phyloP scores from a whole-genome alignment of 140 eudicot species.

The Artemisia princeps region DNA sequence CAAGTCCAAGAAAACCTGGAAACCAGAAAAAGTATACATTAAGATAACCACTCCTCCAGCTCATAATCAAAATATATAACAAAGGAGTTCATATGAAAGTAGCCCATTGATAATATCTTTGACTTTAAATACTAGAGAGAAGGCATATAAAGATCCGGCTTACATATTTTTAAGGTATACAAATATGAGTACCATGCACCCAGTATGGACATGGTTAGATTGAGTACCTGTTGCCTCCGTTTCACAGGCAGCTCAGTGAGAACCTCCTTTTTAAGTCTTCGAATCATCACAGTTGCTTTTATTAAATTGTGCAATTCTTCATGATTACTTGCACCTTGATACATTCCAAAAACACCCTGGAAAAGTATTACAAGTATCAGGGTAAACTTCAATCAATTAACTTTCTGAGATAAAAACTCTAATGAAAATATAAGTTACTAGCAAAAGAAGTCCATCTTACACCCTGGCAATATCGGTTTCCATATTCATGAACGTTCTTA shows the following conservation, averaged over 20 bases:
- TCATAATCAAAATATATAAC: slow-evolving; percentile 15
- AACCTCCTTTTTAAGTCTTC: slow-evolving; percentile 91
- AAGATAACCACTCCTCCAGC: slow-evolving; percentile 8
- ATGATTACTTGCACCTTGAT: slow-evolving; percentile 97
- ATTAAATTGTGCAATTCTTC: slow-evolving; percentile 94
- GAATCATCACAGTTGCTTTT: slow-evolving; percentile 92
- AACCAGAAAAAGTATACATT: slow-evolving; percentile 11
- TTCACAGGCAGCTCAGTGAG: slow-evolving; percentile 86
- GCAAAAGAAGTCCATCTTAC: slow-evolving; percentile 44
- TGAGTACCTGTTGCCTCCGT: slow-evolving; percentile 83
- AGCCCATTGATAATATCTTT: background rate
- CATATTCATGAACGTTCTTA: slow-evolving; percentile 74
- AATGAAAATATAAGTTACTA: background rate
- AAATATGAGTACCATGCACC: background rate
- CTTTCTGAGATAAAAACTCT: background rate
- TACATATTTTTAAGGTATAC: background rate
- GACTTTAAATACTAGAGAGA: background rate
- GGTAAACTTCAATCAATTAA: background rate
- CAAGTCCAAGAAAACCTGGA: slow-evolving; percentile 77
- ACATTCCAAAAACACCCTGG: slow-evolving; percentile 80
- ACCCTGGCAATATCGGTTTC: slow-evolving; percentile 90
- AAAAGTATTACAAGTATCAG: slow-evolving; percentile 24
- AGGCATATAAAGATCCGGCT: background rate
- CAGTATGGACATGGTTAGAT: slow-evolving; percentile 3
- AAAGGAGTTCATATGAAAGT: background rate